Evolutionary conservation across 257 asterid species (phyloP), one percentile per base, ranked within the genome.

Genomic region (Voacanga thouarsii): DNA sequence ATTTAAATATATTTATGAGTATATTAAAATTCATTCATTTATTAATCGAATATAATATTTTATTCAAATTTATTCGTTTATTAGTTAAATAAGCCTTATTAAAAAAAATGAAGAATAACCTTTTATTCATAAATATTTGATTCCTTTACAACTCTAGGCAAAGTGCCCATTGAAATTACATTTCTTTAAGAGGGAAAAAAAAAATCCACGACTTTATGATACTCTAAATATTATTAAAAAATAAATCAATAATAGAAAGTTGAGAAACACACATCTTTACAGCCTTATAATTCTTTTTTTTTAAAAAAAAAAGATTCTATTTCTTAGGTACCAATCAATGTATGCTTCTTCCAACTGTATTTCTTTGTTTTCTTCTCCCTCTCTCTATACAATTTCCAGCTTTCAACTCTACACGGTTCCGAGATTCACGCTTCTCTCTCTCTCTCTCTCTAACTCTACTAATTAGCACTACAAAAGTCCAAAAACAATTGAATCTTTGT

Each of bases 271-370:
- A 41, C 61, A 6, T 57, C 76, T 55, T 41, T 50, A 56, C 81
- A 77, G 80, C 80, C 80, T 24, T 44, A 55, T 28, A 77, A 77
- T 33, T 33, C 24, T 66, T 37, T 10, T 15, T 24, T 1, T 15
- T 28, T 3, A 19, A 19, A 21, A 33, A 33, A 33, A 1, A 33
- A 33, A 33, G 63, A 60, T 60, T 60, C 66, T 26, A 23, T 6
- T 68, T 60, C 43, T 76, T 74, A 33, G 41, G 77, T 49, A 53
- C 85, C 84, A 86, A 80, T 86, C 90, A 83, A 79, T 83, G 84
- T 85, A 87, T 87, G 87, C 92, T 80, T 69, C 73, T 72, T 83
- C 89, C 89, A 87, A 79, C 94, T 84, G 86, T 89, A 72, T 81
- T 82, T 47, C 45, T 79, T 82, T 81, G 83, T 89, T 85, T 65